A percentile compares a stretch with the other conserved stretches of the same genome.
Conservation (phyloP, 148 eudicot genomes). For the Silene uniflora region DNA sequence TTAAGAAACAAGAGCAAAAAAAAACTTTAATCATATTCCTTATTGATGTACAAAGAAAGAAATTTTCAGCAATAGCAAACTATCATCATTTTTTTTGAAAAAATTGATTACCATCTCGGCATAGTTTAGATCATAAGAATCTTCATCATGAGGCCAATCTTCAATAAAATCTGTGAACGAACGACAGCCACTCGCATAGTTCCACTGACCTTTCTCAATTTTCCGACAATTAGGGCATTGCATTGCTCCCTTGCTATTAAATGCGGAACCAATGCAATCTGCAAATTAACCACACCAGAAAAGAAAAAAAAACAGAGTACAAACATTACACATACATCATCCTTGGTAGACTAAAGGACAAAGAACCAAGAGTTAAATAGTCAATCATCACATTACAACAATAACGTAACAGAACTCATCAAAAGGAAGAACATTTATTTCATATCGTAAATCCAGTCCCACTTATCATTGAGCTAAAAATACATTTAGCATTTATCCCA, state of each 20-base stretch:
- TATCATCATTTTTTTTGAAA: neutral
- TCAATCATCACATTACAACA: neutral
- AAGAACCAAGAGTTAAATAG: neutral
- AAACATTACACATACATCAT: neutral
- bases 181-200: conserved; percentile 70
- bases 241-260: conserved; percentile 90
- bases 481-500: neutral
- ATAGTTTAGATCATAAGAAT: conserved; percentile 75
- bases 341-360: neutral
- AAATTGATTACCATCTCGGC: conserved; percentile 64
- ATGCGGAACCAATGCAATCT: conserved; percentile 99
- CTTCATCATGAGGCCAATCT: conserved; percentile 90
- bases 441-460: no score
- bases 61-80: neutral
- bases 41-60: neutral
- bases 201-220: conserved; percentile 98
- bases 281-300: conserved; percentile 21
- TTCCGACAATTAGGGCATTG: conserved; percentile 98
- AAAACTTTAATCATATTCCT: neutral
- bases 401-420: neutral
- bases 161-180: conserved; percentile 66
- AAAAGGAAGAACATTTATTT: neutral
- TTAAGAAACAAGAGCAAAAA: neutral
- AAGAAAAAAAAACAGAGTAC: neutral
- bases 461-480: no score